Percentiles rank a stretch among this genome's conserved stretches.
phyloP scores from a whole-genome alignment of 495 filamentous ascomycete species.

The Hyaloscypha bicolor region DNA sequence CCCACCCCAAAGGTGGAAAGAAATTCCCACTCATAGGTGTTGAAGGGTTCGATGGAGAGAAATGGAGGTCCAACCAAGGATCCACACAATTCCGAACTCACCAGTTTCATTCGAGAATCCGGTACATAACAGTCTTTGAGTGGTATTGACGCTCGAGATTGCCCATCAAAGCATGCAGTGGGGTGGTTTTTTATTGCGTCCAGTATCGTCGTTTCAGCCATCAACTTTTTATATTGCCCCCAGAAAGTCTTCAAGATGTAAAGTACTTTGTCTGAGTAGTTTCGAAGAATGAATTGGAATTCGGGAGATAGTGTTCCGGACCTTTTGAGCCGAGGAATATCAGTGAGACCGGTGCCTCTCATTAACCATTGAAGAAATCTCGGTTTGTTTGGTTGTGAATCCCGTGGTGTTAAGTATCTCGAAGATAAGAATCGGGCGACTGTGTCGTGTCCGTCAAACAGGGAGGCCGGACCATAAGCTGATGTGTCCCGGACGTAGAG shows the following conservation, averaged over 20 bases:
- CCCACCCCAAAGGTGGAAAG: slow-evolving; percentile 6
- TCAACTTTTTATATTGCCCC: slow-evolving; percentile 4
- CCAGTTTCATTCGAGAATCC: slow-evolving; percentile 7
- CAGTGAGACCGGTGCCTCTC: slow-evolving; percentile 1
- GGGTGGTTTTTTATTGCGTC: slow-evolving; percentile 5
- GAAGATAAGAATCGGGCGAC: slow-evolving; percentile 7
- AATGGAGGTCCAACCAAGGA: slow-evolving; percentile 7
- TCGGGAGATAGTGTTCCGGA: slow-evolving; percentile 5
- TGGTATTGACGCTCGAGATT: slow-evolving; percentile 6
- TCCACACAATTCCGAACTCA: slow-evolving; percentile 4
- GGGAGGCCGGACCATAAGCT: slow-evolving; percentile 4
- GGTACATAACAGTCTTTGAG: slow-evolving; percentile 6
- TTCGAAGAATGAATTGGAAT: slow-evolving; percentile 5
- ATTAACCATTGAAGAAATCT: slow-evolving; percentile 6
- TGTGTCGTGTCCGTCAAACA: slow-evolving; percentile 3
- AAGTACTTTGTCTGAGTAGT: neutral
- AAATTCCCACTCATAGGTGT: slow-evolving; percentile 1
- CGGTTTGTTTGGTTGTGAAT: neutral
- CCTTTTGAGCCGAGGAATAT: slow-evolving; percentile 2
- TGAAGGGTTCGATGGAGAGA: slow-evolving; percentile 7
- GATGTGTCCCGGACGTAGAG: slow-evolving; percentile 2
- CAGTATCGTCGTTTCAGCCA: slow-evolving; percentile 3
- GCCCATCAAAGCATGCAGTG: slow-evolving; percentile 5
- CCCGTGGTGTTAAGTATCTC: neutral
- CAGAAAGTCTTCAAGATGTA: slow-evolving; percentile 7